These are phyloP conservation scores for Claviceps monticola DNA, from an alignment of 2,329 filamentous ascomycete genomes.

Conservation along the genomic window DNA sequence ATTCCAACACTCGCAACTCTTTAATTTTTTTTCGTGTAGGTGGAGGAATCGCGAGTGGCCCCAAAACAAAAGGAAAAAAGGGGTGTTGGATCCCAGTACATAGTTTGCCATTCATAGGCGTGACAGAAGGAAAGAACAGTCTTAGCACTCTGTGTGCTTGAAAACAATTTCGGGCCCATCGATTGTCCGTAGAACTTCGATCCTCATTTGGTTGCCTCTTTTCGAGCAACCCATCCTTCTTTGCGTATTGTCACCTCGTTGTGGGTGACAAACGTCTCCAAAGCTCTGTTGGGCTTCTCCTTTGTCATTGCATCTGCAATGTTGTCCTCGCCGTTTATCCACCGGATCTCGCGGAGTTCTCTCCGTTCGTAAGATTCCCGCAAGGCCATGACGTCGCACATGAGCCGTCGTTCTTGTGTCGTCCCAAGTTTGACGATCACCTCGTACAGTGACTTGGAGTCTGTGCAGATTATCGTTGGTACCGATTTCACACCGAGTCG, in stretches of 20 bases:
- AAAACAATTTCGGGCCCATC: no score
- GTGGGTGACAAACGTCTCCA: background rate
- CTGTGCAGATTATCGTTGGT: background rate
- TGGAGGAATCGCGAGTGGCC: no score
- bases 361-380: background rate
- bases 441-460: background rate
- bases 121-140: no score
- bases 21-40: no score
- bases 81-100: no score
- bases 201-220: no score
- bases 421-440: background rate
- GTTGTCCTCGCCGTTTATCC: background rate
- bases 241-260: background rate
- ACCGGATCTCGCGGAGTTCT: background rate
- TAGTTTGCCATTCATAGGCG: no score
- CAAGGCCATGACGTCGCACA: background rate
- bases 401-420: background rate
- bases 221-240: background rate
- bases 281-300: background rate
- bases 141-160: no score
- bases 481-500: background rate
- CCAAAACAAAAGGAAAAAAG: no score
- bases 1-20: no score
- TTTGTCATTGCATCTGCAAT: background rate
- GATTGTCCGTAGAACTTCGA: no score